These are phyloP conservation scores for Cubamyces sp. DNA, from an alignment of 768 basidiomycete species.

Conservation along the genomic window DNA sequence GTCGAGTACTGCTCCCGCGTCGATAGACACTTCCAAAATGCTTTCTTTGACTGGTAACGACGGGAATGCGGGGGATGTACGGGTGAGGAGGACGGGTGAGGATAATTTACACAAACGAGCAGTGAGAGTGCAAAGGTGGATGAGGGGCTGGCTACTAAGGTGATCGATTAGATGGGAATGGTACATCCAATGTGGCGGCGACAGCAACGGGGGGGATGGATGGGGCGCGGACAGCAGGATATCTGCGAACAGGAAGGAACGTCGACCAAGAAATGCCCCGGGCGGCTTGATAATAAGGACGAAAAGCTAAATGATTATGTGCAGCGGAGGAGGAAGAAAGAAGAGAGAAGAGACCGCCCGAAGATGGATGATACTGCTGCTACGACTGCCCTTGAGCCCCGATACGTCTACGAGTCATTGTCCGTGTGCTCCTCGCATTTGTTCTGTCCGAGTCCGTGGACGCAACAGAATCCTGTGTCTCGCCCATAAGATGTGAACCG, in stretches of 20 bases:
- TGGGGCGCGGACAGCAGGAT: not conserved
- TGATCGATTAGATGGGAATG: slow-evolving; percentile 16
- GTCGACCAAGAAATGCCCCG: not conserved
- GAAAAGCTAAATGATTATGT: not conserved
- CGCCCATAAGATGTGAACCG: not conserved
- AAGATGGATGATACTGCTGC: not conserved
- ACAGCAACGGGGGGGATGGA: not conserved
- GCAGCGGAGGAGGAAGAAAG: not conserved
- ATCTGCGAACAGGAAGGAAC: not conserved
- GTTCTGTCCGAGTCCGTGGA: slow-evolving; percentile 5
- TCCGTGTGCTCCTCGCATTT: slow-evolving; percentile 10
- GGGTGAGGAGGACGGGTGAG: not conserved
- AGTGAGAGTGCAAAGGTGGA: not conserved
- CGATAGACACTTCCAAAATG: not conserved
- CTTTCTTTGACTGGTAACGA: not conserved
- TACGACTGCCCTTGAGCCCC: not conserved
- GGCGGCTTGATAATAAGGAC: not conserved
- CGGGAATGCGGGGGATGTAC: not conserved
- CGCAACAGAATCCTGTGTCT: slow-evolving; percentile 2
- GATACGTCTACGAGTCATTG: slow-evolving; percentile 17
- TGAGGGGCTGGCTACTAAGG: not conserved
- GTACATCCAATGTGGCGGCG: slow-evolving; percentile 3
- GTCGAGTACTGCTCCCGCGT: not conserved
- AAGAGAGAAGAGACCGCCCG: not conserved
- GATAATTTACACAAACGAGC: slow-evolving; percentile 25